Evolutionary conservation across 2,329 filamentous ascomycete species (phyloP).

Genomic region (Scedosporium apiospermum): DNA sequence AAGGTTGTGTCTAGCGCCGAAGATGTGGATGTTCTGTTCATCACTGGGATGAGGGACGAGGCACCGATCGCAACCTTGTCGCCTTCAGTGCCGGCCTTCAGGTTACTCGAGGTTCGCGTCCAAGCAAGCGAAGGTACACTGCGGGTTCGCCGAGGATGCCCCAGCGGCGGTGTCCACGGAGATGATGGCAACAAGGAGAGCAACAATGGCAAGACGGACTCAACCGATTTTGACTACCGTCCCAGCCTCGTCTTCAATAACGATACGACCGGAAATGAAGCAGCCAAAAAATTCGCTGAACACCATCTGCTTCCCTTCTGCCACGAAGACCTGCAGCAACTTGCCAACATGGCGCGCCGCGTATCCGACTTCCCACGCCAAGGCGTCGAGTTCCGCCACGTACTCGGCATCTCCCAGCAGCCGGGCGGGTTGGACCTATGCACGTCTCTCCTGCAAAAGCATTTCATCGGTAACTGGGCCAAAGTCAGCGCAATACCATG

Average conservation of each 20-base stretch:
- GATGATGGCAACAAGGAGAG: slow-evolving; percentile 8
- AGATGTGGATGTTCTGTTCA: slow-evolving; percentile 44
- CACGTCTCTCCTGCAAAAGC: slow-evolving; percentile 35
- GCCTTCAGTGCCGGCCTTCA: slow-evolving; percentile 42
- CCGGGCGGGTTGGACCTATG: slow-evolving; percentile 40
- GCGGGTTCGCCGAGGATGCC: slow-evolving; percentile 21
- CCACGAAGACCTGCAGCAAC: slow-evolving; percentile 30
- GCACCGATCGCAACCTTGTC: slow-evolving; percentile 44
- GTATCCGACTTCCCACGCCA: slow-evolving; percentile 39
- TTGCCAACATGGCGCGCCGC: slow-evolving; percentile 39
- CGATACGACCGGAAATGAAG: slow-evolving; percentile 28
- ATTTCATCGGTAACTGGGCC: slow-evolving; percentile 37
- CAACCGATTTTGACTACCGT: slow-evolving; percentile 17
- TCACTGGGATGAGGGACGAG: slow-evolving; percentile 55
- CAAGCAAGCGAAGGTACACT: slow-evolving; percentile 27
- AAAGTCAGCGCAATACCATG: slow-evolving; percentile 34
- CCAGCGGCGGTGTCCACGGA: slow-evolving; percentile 10
- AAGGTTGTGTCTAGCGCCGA: slow-evolving; percentile 27
- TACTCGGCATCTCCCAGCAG: slow-evolving; percentile 45
- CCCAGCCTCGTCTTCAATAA: slow-evolving; percentile 44
- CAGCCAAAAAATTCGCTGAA: slow-evolving; percentile 30
- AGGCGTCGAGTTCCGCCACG: slow-evolving; percentile 46
- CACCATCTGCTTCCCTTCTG: slow-evolving; percentile 33
- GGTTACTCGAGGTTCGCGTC: slow-evolving; percentile 44
- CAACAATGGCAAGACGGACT: slow-evolving; percentile 12